Evolutionary conservation across 2,329 filamentous ascomycete genomes (phyloP), one percentile per base, ranked within the genome.

Genomic region (Allantophomopsis lycopodina): DNA sequence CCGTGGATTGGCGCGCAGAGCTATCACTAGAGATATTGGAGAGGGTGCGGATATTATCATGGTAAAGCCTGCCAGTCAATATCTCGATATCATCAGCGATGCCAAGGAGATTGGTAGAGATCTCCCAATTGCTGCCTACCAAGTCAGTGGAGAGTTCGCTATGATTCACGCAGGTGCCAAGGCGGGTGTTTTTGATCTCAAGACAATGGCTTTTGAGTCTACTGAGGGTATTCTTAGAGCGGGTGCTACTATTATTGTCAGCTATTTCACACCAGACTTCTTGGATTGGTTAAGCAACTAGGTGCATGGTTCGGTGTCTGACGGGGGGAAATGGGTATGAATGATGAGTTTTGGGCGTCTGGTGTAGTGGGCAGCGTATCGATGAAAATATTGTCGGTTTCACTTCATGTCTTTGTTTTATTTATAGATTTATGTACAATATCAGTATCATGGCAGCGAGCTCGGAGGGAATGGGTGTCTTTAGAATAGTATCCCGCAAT

Each of bases 31-130:
- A 49, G 91, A 98, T 57, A 89, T 98, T 49, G 73, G 71, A 47
- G 91, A 98, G 63, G 91, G 91, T 18, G 91, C 91, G 15, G 91
- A 98, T 55, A 86, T 95, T 50, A 94, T 98, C 62, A 95, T 98
- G 89, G 91, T 98, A 45, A 98, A 98, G 70, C 91, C 91, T 2
- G 91, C 91, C 8, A 83, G 83, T 52, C 86, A 89, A 60, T 98
- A 94, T 59, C 72, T 98, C 35, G 91, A 98, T 61, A 94, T 98
- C 53, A 96, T 98, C 59, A 86, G 84, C 49, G 91, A 98, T 56
- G 91, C 91, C 39, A 96, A 94, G 67, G 87, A 95, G 40, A 73
- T 96, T 40, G 89, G 85, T 43, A 82, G 79, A 56, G 87, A 96
- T 59, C 71, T 96, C 60, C 91, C 91, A 2, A 73, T 98, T 30